Percentiles rank a stretch among this genome's conserved stretches.
These are phyloP conservation scores for Ziziphus jujuba DNA, from an alignment of 306 rosid species.

Conservation along the genomic window DNA sequence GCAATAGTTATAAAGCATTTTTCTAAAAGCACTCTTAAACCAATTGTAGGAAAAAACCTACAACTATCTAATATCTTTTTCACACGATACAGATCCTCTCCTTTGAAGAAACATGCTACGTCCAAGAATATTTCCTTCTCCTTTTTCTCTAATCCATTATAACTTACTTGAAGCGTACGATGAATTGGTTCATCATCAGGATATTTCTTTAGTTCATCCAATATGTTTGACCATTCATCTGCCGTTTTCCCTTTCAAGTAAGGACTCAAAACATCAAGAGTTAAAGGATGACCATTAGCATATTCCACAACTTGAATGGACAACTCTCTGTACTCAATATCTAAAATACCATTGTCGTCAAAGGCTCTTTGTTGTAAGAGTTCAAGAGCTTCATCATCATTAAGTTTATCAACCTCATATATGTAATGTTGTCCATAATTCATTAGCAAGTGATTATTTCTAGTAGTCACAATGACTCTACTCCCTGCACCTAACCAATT, in stretches of 20 bases:
- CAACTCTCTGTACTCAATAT: not conserved
- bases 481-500: conserved; percentile 14
- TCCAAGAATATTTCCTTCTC: conserved; percentile 33
- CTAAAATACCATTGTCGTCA: not conserved
- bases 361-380: conserved; percentile 14
- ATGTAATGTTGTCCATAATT: not conserved
- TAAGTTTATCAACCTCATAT: conserved; percentile 9
- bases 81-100: conserved; percentile 14
- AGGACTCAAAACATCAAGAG: not conserved
- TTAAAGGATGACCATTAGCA: conserved; percentile 6
- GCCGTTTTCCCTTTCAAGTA: not conserved
- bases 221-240: not conserved
- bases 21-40: not conserved
- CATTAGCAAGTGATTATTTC: not conserved
- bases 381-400: conserved; percentile 5
- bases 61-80: conserved; percentile 9
- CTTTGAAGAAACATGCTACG: conserved; percentile 40
- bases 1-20: too few species aligned
- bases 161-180: conserved; percentile 8
- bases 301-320: not conserved
- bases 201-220: not conserved
- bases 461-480: conserved; percentile 15
- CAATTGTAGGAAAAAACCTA: conserved; percentile 10
- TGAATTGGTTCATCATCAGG: not conserved
- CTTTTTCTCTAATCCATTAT: conserved; percentile 18